Base-by-base conservation (phyloP, 257 asterid species). In the Echites panduratus region DNA sequence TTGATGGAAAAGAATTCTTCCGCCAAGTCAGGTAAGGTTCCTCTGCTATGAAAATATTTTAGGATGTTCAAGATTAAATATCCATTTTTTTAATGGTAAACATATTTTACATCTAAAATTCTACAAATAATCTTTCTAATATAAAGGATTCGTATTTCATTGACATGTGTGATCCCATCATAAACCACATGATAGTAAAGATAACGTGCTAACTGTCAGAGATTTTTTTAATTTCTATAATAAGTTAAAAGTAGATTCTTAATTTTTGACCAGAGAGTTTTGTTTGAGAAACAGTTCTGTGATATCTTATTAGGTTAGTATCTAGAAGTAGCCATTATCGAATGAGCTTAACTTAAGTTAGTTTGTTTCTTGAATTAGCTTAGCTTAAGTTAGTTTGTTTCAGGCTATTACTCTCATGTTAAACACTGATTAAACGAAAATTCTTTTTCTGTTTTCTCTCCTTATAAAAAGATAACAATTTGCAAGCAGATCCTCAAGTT, bases 1-100 rank as follows among this genome's bases (percentile, higher is more conserved):
- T 94, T 78, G 97, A 91, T 84, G 97, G 97, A 57, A 94, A 94
- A 78, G 99, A 94, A 79, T 91, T 91, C 89, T 94, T 94, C 81
- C 99, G 99, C 66, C 99, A 84, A 88, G 99, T 91, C 80, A 93
- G 98, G 98, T 93, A 69, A 75, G 49, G 71, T 52, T 56, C 45
- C 45, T 45, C 44, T 59, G 19, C 41, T 16, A 27, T 10, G 22
- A n/a, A 45, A 40, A 20, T 12, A 1, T 8, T 13, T 66, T 14
- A 20, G 54, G 22, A 7, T 9, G 53, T 66, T 17, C n/a, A n/a
- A n/a, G n/a, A n/a, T n/a, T n/a, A n/a, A n/a, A n/a, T n/a, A n/a
- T n/a, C n/a, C n/a, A n/a, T n/a, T n/a, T n/a, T 41, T 40, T 66
- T 17, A 49, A 14, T 13, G 19, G 19, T 3, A 17, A 50, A 19